Evolutionary conservation across 1,139 yeast genomes (phyloP).

Genomic region (Blastobotrys capitulatus): DNA sequence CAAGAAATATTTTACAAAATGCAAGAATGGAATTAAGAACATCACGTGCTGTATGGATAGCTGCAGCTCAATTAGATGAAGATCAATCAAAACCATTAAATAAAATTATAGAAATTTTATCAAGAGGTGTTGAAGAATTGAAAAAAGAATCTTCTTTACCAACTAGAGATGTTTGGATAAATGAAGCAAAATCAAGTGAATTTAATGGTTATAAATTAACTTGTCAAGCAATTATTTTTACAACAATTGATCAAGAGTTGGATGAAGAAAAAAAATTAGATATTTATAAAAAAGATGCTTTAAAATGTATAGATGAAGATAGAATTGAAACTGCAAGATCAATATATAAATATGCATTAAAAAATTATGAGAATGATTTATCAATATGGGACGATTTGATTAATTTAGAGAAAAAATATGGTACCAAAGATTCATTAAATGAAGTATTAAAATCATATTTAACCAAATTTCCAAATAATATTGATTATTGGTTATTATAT

Average conservation of each 20-base stretch:
- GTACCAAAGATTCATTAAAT: conserved; percentile 36
- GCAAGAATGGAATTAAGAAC: conserved; percentile 50
- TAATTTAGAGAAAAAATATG: conserved; percentile 40
- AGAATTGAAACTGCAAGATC: conserved; percentile 40
- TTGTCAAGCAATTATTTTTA: conserved; percentile 33
- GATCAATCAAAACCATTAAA: conserved; percentile 37
- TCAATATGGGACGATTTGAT: conserved; percentile 54
- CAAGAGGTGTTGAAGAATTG: conserved; percentile 48
- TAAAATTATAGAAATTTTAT: conserved; percentile 36
- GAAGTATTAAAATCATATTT: conserved; percentile 50
- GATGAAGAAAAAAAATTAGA: conserved; percentile 24
- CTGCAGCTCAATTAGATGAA: conserved; percentile 70
- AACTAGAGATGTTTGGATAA: conserved; percentile 42
- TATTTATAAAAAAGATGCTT: conserved; percentile 37
- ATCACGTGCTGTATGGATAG: conserved; percentile 61
- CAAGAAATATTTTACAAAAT: conserved; percentile 48
- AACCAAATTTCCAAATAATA: conserved; percentile 42
- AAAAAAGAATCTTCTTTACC: conserved; percentile 25
- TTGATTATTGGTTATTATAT: conserved; percentile 57
- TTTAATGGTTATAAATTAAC: conserved; percentile 30
- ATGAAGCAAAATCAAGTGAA: conserved; percentile 42
- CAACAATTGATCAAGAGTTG: conserved; percentile 31
- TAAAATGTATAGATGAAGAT: conserved; percentile 24
- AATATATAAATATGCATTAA: conserved; percentile 46
- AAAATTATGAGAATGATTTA: conserved; percentile 44